phyloP scores from a whole-genome alignment of 371 early-diverging fungal genomes.

The Mortierella sp. region DNA sequence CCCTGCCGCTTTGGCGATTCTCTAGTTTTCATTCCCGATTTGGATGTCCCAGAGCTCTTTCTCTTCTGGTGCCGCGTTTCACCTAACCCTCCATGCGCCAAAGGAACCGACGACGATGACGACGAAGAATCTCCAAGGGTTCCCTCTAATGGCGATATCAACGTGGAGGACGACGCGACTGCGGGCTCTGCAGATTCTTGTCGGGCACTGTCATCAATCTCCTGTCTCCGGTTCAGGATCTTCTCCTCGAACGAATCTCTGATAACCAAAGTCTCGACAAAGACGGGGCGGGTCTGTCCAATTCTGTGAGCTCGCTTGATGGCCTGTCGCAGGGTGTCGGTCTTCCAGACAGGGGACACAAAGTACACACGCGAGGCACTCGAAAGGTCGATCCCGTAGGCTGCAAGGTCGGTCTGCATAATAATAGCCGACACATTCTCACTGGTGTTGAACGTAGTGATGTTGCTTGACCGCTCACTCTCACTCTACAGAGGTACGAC shows the following conservation, averaged over 20 bases:
- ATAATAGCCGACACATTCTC: constrained; percentile 73
- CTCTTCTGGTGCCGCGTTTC: neutral
- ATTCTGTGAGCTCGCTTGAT: constrained; percentile 94
- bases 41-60: neutral
- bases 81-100: neutral
- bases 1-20: neutral
- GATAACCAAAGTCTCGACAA: constrained; percentile 82
- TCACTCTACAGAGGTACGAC: constrained; percentile 46
- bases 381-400: constrained; percentile 83
- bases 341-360: constrained; percentile 78
- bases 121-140: neutral
- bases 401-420: constrained; percentile 75
- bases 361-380: constrained; percentile 81
- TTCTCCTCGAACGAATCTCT: constrained; percentile 80
- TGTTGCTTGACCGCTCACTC: constrained; percentile 69
- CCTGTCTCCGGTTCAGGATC: constrained; percentile 61
- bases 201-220: constrained; percentile 33
- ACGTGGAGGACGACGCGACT: neutral
- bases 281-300: constrained; percentile 84
- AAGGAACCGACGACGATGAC: neutral
- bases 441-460: constrained; percentile 83
- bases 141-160: neutral
- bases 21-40: neutral
- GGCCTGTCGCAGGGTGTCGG: constrained; percentile 78
- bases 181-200: neutral